Evolutionary conservation across 1,284 basidiomycete species (phyloP), one percentile per base, ranked within the genome.

Genomic region (Ustilago nuda): DNA sequence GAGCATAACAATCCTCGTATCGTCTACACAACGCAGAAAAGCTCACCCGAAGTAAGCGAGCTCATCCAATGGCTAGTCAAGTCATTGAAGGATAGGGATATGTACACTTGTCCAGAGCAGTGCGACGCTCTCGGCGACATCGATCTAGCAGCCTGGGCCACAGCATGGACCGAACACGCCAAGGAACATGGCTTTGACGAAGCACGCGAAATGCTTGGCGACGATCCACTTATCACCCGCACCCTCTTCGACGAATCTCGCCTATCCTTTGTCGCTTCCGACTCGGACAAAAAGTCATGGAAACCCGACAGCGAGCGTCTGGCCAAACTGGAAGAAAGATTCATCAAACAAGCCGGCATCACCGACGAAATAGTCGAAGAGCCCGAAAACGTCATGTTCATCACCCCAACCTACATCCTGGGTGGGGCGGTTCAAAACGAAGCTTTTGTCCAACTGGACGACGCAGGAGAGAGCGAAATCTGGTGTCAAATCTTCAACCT

Each of bases 401-500:
- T 76, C 45, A 76, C 73, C 0, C 73, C 73, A 1, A 76, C 73
- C 2, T 70, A 66, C 17, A 19, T 56, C 4, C 59, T 72, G 9
- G 73, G 73, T 11, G 54, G 61, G 1, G 65, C 70, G 2, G 65
- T 63, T 8, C 27, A 54, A 23, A 53, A 55, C 13, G 19, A 12
- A 11, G 11, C 65, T 7, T 72, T 72, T 4, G 15, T 54, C 1
- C 17, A 37, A 17, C 55, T 71, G 33, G 62, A 67, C 58, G 60
- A 64, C 15, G 55, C 55, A 8, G 65, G 62, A 3, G 32, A 41
- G 2, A 61, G 56, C 45, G 74, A 76, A 17, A 37, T 64, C 33
- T 76, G 74, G 74, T 76, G 74, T 41, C 59, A 72, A 41, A 45
- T 72, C 19, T 56, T 76, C 37, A 76, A 72, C 37, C 57, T 76